Evolutionary conservation across 1,139 yeast species (phyloP), one percentile per base, ranked within the genome.

Genomic region (Blastobotrys capitulatus): DNA sequence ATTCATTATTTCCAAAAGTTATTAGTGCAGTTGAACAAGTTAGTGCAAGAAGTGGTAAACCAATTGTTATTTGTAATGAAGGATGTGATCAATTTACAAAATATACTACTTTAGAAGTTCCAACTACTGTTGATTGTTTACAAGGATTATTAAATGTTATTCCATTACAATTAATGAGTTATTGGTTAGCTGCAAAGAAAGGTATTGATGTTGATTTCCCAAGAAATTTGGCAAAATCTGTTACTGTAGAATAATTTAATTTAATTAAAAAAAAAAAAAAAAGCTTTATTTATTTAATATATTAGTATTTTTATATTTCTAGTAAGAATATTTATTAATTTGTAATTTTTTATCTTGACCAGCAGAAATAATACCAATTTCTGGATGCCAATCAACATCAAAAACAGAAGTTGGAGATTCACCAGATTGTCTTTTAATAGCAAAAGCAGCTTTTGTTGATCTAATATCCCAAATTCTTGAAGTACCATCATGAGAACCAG

Each of bases 181-280:
- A 94, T 75, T 90, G 97, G 94, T 78, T 94, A 65, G 97, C 98
- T 47, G 92, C 88, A 51, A 83, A 85, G 72, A 86, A 92, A 68
- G 97, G 97, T 40, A 85, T 87, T 62, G 96, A 94, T 67, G 98
- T 94, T 52, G 99, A 94, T 70, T 92, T 92, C 81, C 99, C 99
- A 60, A 84, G 98, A 73, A 94, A 94, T 74, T 79, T 94, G 74
- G 99, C 99, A 57, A 94, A 94, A 76, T 84, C 96, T 43, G 98
- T 94, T 52, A 94, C 99, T 48, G 98, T 94, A 56, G 97, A 84
- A 74, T 86, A 76, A 59, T 41, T 25, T 12, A 40, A 9, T 32
- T 34, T 10, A n/a, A 29, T 15, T 5, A 7, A 19, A 9, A 40
- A 40, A 25, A 9, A 20, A 19, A n/a, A 40, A 40, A 40, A 40